Percentiles rank a stretch among this genome's conserved stretches.
Conservation (phyloP, 495 filamentous ascomycete genomes). For the Aspergillus leporis region DNA sequence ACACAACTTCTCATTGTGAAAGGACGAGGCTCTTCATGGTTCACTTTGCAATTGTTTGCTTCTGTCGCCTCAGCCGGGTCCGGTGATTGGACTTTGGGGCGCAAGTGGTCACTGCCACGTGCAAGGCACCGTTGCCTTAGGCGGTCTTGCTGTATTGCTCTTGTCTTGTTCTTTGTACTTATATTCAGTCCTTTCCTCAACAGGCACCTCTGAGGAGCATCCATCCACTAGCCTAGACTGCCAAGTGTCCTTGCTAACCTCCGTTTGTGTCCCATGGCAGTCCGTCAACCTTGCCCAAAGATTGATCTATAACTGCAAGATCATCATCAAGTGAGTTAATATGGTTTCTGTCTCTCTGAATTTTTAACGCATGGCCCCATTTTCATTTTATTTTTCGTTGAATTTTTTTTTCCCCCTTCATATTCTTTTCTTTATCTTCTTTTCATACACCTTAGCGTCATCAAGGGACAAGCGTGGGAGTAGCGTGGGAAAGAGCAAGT, state of each 20-base stretch:
- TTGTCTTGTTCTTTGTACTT: neutral
- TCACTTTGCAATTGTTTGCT: conserved; percentile 4
- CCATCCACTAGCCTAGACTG: neutral
- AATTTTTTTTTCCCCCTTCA: neutral
- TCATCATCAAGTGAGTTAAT: conserved; percentile 1
- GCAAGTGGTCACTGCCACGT: conserved; percentile 5
- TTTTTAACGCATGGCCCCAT: too few relatives aligned
- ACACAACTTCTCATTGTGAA: neutral
- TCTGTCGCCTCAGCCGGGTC: neutral
- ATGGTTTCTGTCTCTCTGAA: neutral
- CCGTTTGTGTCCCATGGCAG: neutral
- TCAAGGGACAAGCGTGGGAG: neutral
- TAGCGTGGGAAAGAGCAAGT: neutral
- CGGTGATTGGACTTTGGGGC: neutral
- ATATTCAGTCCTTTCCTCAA: neutral
- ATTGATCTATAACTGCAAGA: neutral
- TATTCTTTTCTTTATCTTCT: neutral
- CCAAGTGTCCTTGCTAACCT: neutral
- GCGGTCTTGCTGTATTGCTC: neutral
- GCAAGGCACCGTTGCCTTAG: neutral
- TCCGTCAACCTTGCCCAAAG: neutral
- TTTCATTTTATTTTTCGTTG: neutral
- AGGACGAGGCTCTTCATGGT: conserved; percentile 1
- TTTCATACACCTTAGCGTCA: neutral
- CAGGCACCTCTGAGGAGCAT: neutral